These are phyloP conservation scores for Mitragyna speciosa DNA, from an alignment of 257 asterid genomes.

Conservation along the genomic window DNA sequence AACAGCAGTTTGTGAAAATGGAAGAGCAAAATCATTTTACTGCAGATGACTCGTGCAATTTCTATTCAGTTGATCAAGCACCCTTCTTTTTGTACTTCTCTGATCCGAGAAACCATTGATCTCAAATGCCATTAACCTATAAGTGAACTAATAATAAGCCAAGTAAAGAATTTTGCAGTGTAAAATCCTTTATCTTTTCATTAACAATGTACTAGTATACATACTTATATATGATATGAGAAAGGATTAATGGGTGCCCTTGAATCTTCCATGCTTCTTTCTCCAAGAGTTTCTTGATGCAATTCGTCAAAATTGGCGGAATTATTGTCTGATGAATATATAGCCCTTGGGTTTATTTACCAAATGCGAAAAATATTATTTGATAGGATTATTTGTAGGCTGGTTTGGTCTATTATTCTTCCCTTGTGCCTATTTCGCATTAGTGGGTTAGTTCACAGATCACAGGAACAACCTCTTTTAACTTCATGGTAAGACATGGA, in stretches of 20 bases:
- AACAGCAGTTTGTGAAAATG: conserved; percentile 24
- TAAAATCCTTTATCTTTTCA: background rate
- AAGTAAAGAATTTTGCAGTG: background rate
- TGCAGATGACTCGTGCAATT: conserved; percentile 32
- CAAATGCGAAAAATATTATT: too few species aligned
- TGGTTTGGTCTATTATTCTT: too few species aligned
- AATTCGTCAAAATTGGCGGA: background rate
- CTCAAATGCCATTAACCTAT: conserved; percentile 2
- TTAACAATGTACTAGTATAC: background rate
- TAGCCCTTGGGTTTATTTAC: too few species aligned
- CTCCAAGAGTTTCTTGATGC: background rate
- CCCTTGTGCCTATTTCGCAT: too few species aligned
- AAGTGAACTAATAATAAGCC: background rate
- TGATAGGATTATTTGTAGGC: too few species aligned
- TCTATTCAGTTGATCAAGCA: conserved; percentile 36
- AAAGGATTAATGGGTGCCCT: background rate
- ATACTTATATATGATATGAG: background rate
- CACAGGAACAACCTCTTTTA: too few species aligned
- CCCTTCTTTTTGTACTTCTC: conserved; percentile 32
- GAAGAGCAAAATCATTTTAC: conserved; percentile 26
- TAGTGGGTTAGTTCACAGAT: too few species aligned
- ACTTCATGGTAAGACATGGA: too few species aligned
- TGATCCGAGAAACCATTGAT: conserved; percentile 29
- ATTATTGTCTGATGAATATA: too few species aligned
- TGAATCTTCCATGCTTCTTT: background rate